phyloP scores from a whole-genome alignment of 2,329 filamentous ascomycete species.

The Camillea tinctor region DNA sequence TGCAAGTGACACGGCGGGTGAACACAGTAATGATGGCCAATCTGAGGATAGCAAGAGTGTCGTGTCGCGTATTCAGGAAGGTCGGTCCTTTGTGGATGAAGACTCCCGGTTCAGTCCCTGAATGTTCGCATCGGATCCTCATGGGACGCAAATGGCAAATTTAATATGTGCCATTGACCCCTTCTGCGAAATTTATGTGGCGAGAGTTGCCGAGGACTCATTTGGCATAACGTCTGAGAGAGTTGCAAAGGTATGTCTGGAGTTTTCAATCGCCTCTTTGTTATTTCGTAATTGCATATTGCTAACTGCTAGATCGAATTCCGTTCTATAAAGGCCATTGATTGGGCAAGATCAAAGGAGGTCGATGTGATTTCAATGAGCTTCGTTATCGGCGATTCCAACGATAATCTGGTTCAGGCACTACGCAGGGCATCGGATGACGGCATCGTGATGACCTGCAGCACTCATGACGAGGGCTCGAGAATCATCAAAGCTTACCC shows the following conservation, averaged over 20 bases:
- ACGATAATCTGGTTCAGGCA: background rate
- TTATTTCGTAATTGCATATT: no score
- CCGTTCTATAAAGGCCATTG: background rate
- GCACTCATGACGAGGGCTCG: slow-evolving; percentile 1
- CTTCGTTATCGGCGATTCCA: background rate
- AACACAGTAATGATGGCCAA: no score
- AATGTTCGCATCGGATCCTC: background rate
- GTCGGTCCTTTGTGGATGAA: background rate
- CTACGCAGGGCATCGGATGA: background rate
- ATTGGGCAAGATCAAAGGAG: background rate
- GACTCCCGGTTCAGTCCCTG: background rate
- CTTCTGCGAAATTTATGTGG: background rate
- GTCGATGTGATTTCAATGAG: slow-evolving; percentile 5
- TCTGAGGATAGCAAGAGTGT: no score
- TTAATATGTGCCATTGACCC: slow-evolving; percentile 2
- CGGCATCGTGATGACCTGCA: slow-evolving; percentile 1
- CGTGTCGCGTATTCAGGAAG: background rate
- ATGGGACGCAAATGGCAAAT: slow-evolving; percentile 5
- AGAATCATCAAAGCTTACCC: background rate
- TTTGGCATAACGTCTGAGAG: background rate
- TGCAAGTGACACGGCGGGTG: no score
- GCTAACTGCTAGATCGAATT: no score
- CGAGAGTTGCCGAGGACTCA: background rate
- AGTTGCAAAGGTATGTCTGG: no score
- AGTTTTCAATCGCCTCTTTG: no score